These are phyloP conservation scores for Verticillium dahliae DNA, from an alignment of 2,329 filamentous ascomycete species.

Conservation along the genomic window DNA sequence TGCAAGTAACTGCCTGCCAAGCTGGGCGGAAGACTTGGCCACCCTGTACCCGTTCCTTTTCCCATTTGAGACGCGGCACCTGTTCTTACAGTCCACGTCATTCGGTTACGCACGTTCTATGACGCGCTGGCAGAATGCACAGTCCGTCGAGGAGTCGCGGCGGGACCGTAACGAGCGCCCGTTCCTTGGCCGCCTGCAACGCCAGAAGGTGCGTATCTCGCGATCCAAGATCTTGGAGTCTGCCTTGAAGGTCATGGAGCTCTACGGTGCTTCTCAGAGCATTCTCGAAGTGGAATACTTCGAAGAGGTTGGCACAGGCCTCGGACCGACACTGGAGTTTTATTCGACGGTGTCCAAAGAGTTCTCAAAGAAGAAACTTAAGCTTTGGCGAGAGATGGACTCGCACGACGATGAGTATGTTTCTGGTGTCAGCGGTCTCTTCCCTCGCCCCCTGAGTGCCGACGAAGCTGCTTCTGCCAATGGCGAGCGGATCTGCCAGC, in stretches of 20 bases:
- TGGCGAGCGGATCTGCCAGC: slow-evolving; percentile 78
- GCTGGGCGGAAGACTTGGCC: slow-evolving; percentile 92
- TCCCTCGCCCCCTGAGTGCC: slow-evolving; percentile 83
- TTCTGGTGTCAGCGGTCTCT: slow-evolving; percentile 76
- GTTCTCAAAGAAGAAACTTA: slow-evolving; percentile 94
- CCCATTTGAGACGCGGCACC: slow-evolving; percentile 92
- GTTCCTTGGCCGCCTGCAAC: slow-evolving; percentile 83
- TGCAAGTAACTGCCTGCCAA: slow-evolving; percentile 90
- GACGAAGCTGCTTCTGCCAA: slow-evolving; percentile 68
- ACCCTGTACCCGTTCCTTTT: slow-evolving; percentile 94
- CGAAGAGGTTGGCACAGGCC: slow-evolving; percentile 92
- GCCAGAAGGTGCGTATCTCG: slow-evolving; percentile 97
- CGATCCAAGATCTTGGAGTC: slow-evolving; percentile 92
- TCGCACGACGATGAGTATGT: slow-evolving; percentile 73
- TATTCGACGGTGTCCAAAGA: slow-evolving; percentile 97
- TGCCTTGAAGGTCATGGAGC: slow-evolving; percentile 96
- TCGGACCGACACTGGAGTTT: slow-evolving; percentile 94
- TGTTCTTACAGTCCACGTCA: slow-evolving; percentile 96
- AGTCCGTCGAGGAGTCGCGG: slow-evolving; percentile 72
- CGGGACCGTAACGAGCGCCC: slow-evolving; percentile 85
- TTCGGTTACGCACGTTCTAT: slow-evolving; percentile 97
- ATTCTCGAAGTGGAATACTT: slow-evolving; percentile 98
- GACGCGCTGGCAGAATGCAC: slow-evolving; percentile 93
- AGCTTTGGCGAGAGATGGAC: slow-evolving; percentile 92
- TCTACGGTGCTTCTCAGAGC: slow-evolving; percentile 94